Percentiles rank a stretch among this genome's conserved stretches.
Evolutionary conservation across 805 yeast species (phyloP).

Genomic region (Hermanozyma aechmeae): DNA sequence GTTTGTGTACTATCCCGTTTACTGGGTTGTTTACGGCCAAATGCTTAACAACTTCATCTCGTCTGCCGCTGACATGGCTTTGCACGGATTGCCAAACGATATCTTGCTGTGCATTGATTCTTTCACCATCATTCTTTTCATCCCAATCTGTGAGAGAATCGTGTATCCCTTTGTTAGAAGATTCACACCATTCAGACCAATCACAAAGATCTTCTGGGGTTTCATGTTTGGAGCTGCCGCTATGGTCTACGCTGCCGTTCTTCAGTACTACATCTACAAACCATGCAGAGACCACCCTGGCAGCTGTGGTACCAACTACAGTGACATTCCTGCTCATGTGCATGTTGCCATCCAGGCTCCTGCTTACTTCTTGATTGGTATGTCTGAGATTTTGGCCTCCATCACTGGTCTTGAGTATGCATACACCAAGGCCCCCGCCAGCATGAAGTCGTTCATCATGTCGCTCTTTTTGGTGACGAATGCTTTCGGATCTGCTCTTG

Average conservation of each 20-base stretch:
- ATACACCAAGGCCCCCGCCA: constrained; percentile 69
- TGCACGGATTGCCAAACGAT: constrained; percentile 76
- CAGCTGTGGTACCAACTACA: constrained; percentile 33
- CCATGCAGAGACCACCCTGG: constrained; percentile 65
- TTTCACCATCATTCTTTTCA: constrained; percentile 60
- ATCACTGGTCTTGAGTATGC: constrained; percentile 81
- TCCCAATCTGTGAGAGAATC: constrained; percentile 59
- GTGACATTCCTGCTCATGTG: constrained; percentile 40
- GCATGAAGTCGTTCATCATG: constrained; percentile 59
- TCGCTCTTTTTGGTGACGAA: constrained; percentile 57
- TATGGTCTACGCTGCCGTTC: constrained; percentile 69
- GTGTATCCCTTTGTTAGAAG: constrained; percentile 38
- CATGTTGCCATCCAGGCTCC: constrained; percentile 68
- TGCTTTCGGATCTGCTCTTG: constrained; percentile 73
- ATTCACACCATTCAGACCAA: constrained; percentile 55
- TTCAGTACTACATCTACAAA: constrained; percentile 59
- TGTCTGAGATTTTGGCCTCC: constrained; percentile 72
- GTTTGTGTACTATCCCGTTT: constrained; percentile 60
- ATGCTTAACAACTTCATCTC: constrained; percentile 66
- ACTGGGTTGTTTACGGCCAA: constrained; percentile 66
- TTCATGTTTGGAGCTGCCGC: constrained; percentile 56
- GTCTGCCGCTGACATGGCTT: constrained; percentile 66
- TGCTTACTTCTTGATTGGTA: constrained; percentile 63
- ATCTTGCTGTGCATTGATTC: constrained; percentile 70
- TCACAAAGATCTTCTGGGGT: constrained; percentile 63